Base-by-base conservation (phyloP, 208 protist genomes). In the Leishmania martiniquensis region DNA sequence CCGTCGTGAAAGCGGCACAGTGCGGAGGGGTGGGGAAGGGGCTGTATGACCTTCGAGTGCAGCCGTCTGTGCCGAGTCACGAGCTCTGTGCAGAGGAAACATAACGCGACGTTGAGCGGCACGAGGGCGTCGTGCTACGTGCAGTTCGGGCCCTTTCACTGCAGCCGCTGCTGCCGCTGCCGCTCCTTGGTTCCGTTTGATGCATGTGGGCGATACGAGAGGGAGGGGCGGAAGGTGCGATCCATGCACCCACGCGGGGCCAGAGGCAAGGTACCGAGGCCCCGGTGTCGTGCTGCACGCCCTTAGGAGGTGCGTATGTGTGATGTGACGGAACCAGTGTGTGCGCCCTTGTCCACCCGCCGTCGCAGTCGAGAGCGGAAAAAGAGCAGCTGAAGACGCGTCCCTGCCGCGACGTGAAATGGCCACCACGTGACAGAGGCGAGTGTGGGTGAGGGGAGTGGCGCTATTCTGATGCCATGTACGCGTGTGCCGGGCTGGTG, bases 401-500 rank as follows among this genome's bases (percentile, higher is more conserved):
- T 10, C 25, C 4, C 29, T 59, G 25, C 29, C 37, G 15, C 4
- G n/a, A 37, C 9, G n/a, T 29, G 49, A 52, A 52, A 52, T 2
- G 49, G 15, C 15, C 32, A 25, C 59, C n/a, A 65, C 12, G 32
- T 52, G 22, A 62, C 10, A 9, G 17, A 25, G 10, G 32, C 47
- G 47, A 59, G 22, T 72, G 47, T 72, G 39, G 29, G 67, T 42
- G 22, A 59, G 47, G n/a, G n/a, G n/a, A n/a, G n/a, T n/a, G n/a
- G n/a, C n/a, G n/a, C n/a, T n/a, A n/a, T n/a, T n/a, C n/a, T n/a
- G n/a, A n/a, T n/a, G n/a, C n/a, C n/a, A n/a, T 52, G 29, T 57
- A 17, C 57, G 44, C 15, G 42, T 70, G 63, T n/a, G 37, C 25
- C 5, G 34, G 25, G 15, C 0, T 68, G 63, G 20, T 47, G 25